Percentiles rank a stretch among this genome's conserved stretches.
Conservation (phyloP, 2,329 filamentous ascomycete species). For the Ambrosiella cleistominuta region DNA sequence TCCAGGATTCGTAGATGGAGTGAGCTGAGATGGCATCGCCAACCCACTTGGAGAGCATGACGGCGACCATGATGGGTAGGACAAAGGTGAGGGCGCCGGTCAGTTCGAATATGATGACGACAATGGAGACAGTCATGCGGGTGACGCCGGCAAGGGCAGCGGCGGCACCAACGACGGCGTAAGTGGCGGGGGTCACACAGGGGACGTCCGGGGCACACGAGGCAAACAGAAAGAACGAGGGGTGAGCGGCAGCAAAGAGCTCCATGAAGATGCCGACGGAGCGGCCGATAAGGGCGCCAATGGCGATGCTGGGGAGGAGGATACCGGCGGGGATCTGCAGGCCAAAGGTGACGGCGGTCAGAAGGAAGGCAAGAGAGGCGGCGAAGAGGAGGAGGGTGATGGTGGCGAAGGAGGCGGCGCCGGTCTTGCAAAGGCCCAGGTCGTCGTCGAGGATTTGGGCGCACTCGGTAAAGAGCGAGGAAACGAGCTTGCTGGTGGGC, state of each 20-base stretch:
- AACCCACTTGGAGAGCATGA: constrained; percentile 97
- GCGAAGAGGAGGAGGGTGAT: constrained; percentile 71
- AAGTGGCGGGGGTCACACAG: constrained; percentile 86
- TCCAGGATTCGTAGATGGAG: constrained; percentile 97
- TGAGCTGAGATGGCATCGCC: constrained; percentile 84
- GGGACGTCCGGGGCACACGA: constrained; percentile 70
- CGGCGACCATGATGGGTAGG: constrained; percentile 94
- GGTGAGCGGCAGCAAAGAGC: constrained; percentile 66
- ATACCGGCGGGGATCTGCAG: constrained; percentile 90
- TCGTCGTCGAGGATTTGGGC: constrained; percentile 65
- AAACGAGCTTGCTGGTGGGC: constrained; percentile 79
- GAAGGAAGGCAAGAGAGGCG: constrained; percentile 64
- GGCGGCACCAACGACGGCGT: constrained; percentile 89
- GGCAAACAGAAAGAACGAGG: constrained; percentile 57
- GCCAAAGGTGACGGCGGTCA: constrained; percentile 80
- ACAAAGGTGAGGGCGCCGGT: constrained; percentile 93
- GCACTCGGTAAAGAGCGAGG: constrained; percentile 83
- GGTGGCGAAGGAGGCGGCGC: constrained; percentile 45
- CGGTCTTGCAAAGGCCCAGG: constrained; percentile 64
- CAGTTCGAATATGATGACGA: constrained; percentile 98
- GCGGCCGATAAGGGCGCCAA: constrained; percentile 78
- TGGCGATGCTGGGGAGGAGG: constrained; percentile 87
- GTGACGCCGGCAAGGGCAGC: constrained; percentile 89
- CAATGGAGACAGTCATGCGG: constrained; percentile 92
- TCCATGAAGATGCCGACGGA: constrained; percentile 80